Percentiles rank a stretch among this genome's conserved stretches.
phyloP scores from a whole-genome alignment of 2,329 filamentous ascomycete species.

The Penicillium concentricum region DNA sequence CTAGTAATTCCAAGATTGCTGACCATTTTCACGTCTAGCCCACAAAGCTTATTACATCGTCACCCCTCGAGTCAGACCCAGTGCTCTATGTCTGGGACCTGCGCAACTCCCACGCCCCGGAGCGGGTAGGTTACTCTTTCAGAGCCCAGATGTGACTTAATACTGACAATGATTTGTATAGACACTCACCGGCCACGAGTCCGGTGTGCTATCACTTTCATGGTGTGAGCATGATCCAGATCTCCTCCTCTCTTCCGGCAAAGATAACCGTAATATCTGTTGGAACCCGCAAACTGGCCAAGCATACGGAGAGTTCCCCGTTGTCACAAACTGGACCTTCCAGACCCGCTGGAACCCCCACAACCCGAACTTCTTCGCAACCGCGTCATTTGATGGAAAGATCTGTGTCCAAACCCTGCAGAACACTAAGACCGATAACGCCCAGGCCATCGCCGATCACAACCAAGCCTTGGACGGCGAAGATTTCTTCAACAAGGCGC shows the following conservation, averaged over 20 bases:
- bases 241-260: conserved; percentile 86
- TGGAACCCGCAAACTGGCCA: conserved; percentile 96
- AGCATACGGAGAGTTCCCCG: conserved; percentile 85
- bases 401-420: conserved; percentile 92
- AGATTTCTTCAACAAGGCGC: conserved; percentile 94
- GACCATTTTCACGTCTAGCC: conserved; percentile 47
- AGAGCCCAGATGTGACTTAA: background rate
- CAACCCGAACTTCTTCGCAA: conserved; percentile 88
- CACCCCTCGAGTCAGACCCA: conserved; percentile 82
- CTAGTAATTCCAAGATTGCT: background rate
- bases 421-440: conserved; percentile 74
- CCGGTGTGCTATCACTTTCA: conserved; percentile 87
- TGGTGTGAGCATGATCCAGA: conserved; percentile 93
- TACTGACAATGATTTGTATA: conserved; percentile 38
- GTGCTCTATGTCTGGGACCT: conserved; percentile 92
- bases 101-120: conserved; percentile 91
- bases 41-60: conserved; percentile 90
- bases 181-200: conserved; percentile 86
- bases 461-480: conserved; percentile 76
- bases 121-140: conserved; percentile 50
- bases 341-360: conserved; percentile 90
- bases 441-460: conserved; percentile 63
- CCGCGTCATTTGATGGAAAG: conserved; percentile 95
- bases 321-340: conserved; percentile 99
- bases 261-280: conserved; percentile 91